Base-by-base conservation (phyloP, 768 basidiomycete genomes). In the Tephrocybe sp. region DNA sequence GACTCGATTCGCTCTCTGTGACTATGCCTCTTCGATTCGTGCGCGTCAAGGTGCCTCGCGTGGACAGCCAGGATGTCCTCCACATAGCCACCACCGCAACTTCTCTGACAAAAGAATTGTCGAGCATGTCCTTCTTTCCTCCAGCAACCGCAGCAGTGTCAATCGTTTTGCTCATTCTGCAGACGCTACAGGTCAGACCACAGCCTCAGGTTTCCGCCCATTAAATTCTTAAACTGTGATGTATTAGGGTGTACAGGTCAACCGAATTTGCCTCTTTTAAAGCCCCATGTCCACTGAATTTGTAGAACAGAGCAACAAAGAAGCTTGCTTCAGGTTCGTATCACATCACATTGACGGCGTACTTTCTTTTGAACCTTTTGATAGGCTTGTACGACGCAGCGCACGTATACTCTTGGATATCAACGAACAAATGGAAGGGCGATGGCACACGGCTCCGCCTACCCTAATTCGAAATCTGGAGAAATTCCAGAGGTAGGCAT, bases 401-500 rank as follows among this genome's bases (percentile, higher is more conserved):
- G 65, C 73, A 12, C 62, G 69, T 13, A 65, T 78, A 25, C 47
- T 78, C 23, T 52, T 72, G 21, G 70, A 77, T 41, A 69, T 78
- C 25, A 65, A 70, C 15, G 66, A 69, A 40, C 73, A 75, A 27
- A 77, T 79, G 74, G 61, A 59, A 8, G 75, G 68, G 27, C 61
- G 69, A 39, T 74, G 72, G 70, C 67, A 74, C n/a, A 59, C 63
- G 30, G 73, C 75, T 0, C 74, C 77, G 0, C 60, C 64, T 19
- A 57, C 65, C 4, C 57, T 78, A 15, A 45, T 73, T 8, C 68
- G 63, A 42, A 76, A 73, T 43, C 41, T 78, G 23, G 57, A 61
- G 22, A 68, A 65, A 45, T 76, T 77, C 31, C 70, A 76, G 43
- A 47, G 57, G 76, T 77, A 43, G 15, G 67, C 11, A 42, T 3